Evolutionary conservation across 805 yeast species (phyloP).

Genomic region (Lipomyces lipofer): DNA sequence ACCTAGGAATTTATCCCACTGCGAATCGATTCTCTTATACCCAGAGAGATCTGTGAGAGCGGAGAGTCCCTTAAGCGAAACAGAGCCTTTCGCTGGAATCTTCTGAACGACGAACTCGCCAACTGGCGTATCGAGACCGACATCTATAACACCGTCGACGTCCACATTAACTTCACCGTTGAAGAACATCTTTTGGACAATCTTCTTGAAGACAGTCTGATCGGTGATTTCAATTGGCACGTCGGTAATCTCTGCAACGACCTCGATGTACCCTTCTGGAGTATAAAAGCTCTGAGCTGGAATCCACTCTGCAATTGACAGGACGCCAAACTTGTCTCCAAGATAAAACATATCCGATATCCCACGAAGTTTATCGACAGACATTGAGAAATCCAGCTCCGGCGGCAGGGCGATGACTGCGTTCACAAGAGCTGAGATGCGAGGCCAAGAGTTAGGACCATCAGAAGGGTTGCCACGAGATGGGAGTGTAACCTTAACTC

Average conservation of each 20-base stretch:
- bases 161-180: slow-evolving; percentile 28
- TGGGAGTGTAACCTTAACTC: slow-evolving; percentile 27
- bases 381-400: slow-evolving; percentile 26
- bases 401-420: slow-evolving; percentile 31
- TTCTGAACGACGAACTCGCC: slow-evolving; percentile 22
- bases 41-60: no score
- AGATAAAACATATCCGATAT: slow-evolving; percentile 26
- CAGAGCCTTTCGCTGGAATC: slow-evolving; percentile 29
- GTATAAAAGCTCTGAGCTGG: slow-evolving; percentile 23
- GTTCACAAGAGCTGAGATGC: slow-evolving; percentile 28
- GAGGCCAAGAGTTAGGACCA: slow-evolving; percentile 10
- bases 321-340: slow-evolving; percentile 27
- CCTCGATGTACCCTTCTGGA: slow-evolving; percentile 28
- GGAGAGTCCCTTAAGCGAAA: slow-evolving; percentile 12
- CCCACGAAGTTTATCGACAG: slow-evolving; percentile 23
- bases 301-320: slow-evolving; percentile 29
- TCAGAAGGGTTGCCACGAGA: slow-evolving; percentile 11
- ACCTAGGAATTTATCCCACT: no score
- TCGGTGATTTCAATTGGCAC: slow-evolving; percentile 32
- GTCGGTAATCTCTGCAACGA: slow-evolving; percentile 29
- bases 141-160: slow-evolving; percentile 29
- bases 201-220: slow-evolving; percentile 23
- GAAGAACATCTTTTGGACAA: slow-evolving; percentile 26
- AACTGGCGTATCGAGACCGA: slow-evolving; percentile 24
- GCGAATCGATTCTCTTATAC: no score